Conservation (phyloP, 73 alveolate genomes). For the Symbiodinium natans region DNA sequence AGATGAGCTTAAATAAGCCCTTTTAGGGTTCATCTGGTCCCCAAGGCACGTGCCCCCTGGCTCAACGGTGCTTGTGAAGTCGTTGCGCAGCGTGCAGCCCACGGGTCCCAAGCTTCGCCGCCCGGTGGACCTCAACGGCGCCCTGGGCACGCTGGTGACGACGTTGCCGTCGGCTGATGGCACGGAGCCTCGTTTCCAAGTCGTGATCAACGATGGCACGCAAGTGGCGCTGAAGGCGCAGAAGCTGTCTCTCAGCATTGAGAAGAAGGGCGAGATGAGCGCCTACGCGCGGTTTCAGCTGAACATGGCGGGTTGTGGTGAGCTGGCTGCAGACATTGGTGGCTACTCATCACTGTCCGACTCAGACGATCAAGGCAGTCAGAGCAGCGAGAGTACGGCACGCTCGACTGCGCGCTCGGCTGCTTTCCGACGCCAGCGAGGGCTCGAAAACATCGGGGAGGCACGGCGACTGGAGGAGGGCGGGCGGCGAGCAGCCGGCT, state of each 20-base stretch:
- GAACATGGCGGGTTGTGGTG: neutral
- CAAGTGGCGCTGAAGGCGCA: neutral
- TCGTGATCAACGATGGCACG: neutral
- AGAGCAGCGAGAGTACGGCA: too few relatives aligned
- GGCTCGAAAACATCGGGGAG: neutral
- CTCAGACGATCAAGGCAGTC: neutral
- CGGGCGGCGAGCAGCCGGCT: neutral
- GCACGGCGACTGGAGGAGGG: slow-evolving; percentile 9
- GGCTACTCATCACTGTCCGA: neutral
- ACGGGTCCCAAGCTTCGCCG: neutral
- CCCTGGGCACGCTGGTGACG: neutral
- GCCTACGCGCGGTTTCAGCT: neutral
- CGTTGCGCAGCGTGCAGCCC: neutral
- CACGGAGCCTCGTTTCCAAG: neutral
- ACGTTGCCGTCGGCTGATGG: neutral
- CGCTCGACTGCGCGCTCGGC: neutral
- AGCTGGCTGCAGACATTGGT: slow-evolving; percentile 3
- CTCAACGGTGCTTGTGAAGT: neutral
- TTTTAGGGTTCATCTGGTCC: too few relatives aligned
- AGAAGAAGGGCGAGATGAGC: slow-evolving; percentile 12
- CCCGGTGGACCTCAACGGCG: slow-evolving; percentile 1
- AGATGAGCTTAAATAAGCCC: too few relatives aligned
- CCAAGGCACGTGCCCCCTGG: neutral
- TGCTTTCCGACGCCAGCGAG: neutral
- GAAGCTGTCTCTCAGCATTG: neutral